Evolutionary conservation across 305 asterid species (phyloP).

Genomic region (Fraxinus floribunda): DNA sequence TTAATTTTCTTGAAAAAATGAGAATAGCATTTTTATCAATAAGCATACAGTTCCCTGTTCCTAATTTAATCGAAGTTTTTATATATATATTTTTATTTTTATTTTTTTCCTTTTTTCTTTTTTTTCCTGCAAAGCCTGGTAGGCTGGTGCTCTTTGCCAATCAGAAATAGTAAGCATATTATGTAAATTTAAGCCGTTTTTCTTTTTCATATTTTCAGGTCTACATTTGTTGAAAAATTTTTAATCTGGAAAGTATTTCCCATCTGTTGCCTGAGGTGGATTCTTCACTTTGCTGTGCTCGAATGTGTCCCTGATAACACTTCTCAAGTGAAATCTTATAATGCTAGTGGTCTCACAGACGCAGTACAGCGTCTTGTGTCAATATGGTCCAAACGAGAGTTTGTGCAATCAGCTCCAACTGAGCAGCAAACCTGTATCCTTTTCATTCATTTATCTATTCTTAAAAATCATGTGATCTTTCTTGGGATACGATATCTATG

Average conservation of each 20-base stretch:
- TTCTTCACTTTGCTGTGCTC: constrained; percentile 86
- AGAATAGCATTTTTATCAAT: background rate
- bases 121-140: background rate
- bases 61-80: constrained; percentile 1
- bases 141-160: background rate
- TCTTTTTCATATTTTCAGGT: constrained; percentile 47
- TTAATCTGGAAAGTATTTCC: constrained; percentile 95
- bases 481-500: background rate
- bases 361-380: constrained; percentile 68
- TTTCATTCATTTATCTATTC: constrained; percentile 20
- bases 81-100: too few species aligned
- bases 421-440: constrained; percentile 99
- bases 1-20: constrained; percentile 17
- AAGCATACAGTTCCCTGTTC: background rate
- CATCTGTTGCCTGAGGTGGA: constrained; percentile 82
- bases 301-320: constrained; percentile 61
- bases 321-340: constrained; percentile 36
- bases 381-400: constrained; percentile 83
- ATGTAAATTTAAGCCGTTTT: background rate
- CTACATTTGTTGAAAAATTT: constrained; percentile 77
- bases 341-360: constrained; percentile 52
- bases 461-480: background rate
- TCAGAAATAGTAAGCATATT: background rate
- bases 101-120: too few species aligned
- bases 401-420: constrained; percentile 77